Conservation (phyloP, 108 stramenopile genomes). For the Skeletonema potamos region DNA sequence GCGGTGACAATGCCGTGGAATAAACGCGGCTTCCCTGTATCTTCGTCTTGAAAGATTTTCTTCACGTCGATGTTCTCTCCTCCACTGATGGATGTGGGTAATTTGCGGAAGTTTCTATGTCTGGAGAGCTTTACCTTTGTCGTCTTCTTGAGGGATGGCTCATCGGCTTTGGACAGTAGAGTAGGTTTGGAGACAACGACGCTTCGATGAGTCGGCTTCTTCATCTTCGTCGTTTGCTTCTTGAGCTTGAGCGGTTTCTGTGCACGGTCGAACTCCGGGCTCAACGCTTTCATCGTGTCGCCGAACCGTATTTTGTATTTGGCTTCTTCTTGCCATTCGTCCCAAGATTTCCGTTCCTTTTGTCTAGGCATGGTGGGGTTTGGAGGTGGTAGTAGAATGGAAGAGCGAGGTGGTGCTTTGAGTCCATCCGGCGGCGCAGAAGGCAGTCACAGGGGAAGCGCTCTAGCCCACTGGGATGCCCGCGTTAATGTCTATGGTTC, state of each 20-base stretch:
- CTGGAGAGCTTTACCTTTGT: not conserved
- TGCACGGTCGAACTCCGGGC: not conserved
- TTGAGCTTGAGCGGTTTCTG: not conserved
- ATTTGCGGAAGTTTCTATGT: not conserved
- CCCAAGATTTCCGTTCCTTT: too few species aligned
- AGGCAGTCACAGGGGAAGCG: too few species aligned
- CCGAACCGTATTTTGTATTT: too few species aligned
- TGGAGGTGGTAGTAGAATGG: too few species aligned
- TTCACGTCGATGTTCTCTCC: not conserved
- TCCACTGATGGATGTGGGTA: not conserved
- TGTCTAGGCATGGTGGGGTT: too few species aligned
- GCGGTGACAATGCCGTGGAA: not conserved
- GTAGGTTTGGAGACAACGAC: not conserved
- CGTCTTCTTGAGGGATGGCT: not conserved
- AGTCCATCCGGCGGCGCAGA: too few species aligned
- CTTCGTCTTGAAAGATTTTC: not conserved
- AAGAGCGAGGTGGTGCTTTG: too few species aligned
- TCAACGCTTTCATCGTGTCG: not conserved
- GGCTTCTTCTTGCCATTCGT: too few species aligned
- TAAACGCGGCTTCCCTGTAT: not conserved
- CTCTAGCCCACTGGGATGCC: too few species aligned
- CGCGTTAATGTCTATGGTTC: too few species aligned
- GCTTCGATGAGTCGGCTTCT: not conserved
- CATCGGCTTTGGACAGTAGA: not conserved
- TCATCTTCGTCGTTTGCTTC: not conserved